Conservation (phyloP, 352 stramenopile species). For the Globisporangium sylvaticum region DNA sequence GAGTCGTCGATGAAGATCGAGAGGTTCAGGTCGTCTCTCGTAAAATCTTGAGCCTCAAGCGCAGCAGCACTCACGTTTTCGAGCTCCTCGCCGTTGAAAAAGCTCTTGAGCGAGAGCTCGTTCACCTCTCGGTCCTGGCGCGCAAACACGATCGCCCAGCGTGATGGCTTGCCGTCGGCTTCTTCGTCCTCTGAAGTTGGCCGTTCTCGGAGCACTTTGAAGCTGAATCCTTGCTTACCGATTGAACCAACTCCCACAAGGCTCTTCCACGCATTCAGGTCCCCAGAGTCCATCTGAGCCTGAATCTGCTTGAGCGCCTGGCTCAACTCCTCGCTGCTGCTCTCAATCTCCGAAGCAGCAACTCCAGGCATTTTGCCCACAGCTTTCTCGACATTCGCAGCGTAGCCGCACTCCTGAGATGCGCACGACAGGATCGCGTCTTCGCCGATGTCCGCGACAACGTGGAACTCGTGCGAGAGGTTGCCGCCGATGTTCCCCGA, state of each 20-base stretch:
- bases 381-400: conserved; percentile 87
- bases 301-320: conserved; percentile 23
- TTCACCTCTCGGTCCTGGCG: conserved; percentile 65
- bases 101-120: conserved; percentile 63
- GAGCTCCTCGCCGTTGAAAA: conserved; percentile 58
- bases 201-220: conserved; percentile 38
- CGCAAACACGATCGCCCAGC: conserved; percentile 50
- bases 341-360: background rate
- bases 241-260: conserved; percentile 16
- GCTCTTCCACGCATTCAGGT: conserved; percentile 27
- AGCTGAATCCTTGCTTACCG: conserved; percentile 20
- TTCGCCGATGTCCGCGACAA: conserved; percentile 78
- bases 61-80: conserved; percentile 26
- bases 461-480: conserved; percentile 88
- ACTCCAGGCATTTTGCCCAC: conserved; percentile 30
- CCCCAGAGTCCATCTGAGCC: conserved; percentile 11
- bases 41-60: conserved; percentile 20
- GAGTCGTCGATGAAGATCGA: conserved; percentile 73
- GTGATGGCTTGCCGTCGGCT: conserved; percentile 2
- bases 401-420: conserved; percentile 54
- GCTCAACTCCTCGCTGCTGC: conserved; percentile 7
- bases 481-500: conserved; percentile 87
- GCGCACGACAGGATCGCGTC: conserved; percentile 77
- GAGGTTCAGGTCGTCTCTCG: conserved; percentile 17
- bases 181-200: conserved; percentile 17